Conservation (phyloP, 2,329 filamentous ascomycete genomes). For the Fusarium sp. region DNA sequence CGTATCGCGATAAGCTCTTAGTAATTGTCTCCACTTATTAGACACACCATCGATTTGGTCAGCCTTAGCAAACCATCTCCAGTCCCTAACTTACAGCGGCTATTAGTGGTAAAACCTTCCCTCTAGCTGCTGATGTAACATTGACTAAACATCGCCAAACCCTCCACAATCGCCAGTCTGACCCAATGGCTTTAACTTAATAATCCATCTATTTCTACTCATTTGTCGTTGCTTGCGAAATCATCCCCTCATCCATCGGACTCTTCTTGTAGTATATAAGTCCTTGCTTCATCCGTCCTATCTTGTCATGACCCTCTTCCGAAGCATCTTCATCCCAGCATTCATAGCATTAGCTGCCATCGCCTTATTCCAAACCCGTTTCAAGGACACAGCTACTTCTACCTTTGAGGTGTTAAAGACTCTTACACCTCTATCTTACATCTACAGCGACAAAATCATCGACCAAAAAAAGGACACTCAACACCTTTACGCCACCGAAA, state of each 20-base stretch:
- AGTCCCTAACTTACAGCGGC: neutral
- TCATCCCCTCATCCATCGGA: slow-evolving; percentile 25
- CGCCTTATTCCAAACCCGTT: slow-evolving; percentile 43
- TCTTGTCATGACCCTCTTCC: slow-evolving; percentile 49
- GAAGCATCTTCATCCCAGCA: slow-evolving; percentile 46
- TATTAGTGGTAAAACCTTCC: slow-evolving; percentile 11
- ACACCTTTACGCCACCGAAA: slow-evolving; percentile 59
- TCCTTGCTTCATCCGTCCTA: slow-evolving; percentile 24
- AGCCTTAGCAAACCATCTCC: slow-evolving; percentile 36
- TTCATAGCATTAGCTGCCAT: slow-evolving; percentile 49
- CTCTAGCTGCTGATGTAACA: slow-evolving; percentile 45
- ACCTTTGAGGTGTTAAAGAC: slow-evolving; percentile 35
- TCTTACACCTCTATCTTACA: slow-evolving; percentile 6
- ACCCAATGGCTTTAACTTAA: slow-evolving; percentile 17
- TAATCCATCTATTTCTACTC: slow-evolving; percentile 40
- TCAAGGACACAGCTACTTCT: slow-evolving; percentile 38
- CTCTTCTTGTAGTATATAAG: slow-evolving; percentile 39
- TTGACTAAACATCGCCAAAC: slow-evolving; percentile 42
- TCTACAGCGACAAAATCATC: slow-evolving; percentile 4
- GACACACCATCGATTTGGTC: slow-evolving; percentile 30
- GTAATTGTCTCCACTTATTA: slow-evolving; percentile 31
- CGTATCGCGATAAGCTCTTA: slow-evolving; percentile 23
- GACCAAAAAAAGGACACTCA: slow-evolving; percentile 26
- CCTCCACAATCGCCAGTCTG: slow-evolving; percentile 26
- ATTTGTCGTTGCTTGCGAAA: slow-evolving; percentile 37